phyloP scores from a whole-genome alignment of 768 basidiomycete genomes.

The Fomitopsis pulvina region DNA sequence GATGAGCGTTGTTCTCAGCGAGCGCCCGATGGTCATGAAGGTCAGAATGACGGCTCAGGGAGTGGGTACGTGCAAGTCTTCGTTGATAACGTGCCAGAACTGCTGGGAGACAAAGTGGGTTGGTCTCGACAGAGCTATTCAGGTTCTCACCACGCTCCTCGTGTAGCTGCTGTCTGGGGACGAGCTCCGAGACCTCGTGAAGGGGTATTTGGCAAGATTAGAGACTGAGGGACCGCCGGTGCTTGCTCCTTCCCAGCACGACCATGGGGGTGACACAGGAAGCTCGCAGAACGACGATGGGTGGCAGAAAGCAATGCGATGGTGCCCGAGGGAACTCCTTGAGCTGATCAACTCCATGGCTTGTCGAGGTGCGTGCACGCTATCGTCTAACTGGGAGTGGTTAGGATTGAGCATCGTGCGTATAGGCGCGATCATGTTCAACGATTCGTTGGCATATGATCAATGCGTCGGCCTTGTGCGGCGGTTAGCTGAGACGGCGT shows the following conservation, averaged over 20 bases:
- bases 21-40: slow-evolving; percentile 9
- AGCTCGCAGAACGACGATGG: not conserved
- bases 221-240: slow-evolving; percentile 36
- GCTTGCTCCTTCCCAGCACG: not conserved
- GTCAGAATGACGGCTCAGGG: slow-evolving; percentile 12
- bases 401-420: not conserved
- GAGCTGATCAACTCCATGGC: slow-evolving; percentile 93
- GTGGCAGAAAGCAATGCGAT: slow-evolving; percentile 72
- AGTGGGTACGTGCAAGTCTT: slow-evolving; percentile 57
- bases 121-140: slow-evolving; percentile 6
- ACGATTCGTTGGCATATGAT: slow-evolving; percentile 59
- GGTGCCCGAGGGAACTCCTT: slow-evolving; percentile 77
- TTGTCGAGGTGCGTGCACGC: slow-evolving; percentile 65
- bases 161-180: slow-evolving; percentile 54
- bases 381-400: not conserved
- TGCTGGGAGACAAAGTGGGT: slow-evolving; percentile 61
- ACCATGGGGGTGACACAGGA: not conserved
- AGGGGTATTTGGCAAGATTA: slow-evolving; percentile 59
- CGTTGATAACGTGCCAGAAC: slow-evolving; percentile 56
- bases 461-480: slow-evolving; percentile 69
- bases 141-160: slow-evolving; percentile 10
- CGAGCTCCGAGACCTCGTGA: slow-evolving; percentile 72
- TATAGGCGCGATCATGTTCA: slow-evolving; percentile 96
- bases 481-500: slow-evolving; percentile 62
- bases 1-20: slow-evolving; percentile 12